Base-by-base conservation (phyloP, 257 asterid genomes). In the Marsdenia floribunda region DNA sequence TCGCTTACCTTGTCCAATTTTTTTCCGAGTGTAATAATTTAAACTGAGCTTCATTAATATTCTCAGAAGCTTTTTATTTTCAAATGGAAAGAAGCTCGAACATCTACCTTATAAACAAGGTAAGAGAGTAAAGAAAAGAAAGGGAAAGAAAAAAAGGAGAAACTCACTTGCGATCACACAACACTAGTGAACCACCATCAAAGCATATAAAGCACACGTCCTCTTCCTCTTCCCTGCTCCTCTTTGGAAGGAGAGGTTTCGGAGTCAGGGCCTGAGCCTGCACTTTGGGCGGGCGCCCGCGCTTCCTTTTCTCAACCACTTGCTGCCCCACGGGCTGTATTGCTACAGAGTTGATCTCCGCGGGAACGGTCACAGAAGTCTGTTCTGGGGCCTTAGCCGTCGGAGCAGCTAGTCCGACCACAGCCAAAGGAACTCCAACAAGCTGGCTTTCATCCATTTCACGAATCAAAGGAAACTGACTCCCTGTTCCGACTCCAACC, bases 141-240 rank as follows among this genome's bases (percentile, higher is more conserved):
- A 16, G 16, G 26, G 13, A 49, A 11, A 18, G 10, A 52, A 9
- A 71, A 15, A 22, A 53, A 35, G 1, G 14, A 71, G 29, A 2
- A 6, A 29, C 75, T 71, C 21, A 71, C 75, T 71, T 71, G 83
- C 96, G 92, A 87, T 94, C 99, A 73, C 99, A 94, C 50, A 94
- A 90, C 19, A 94, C 97, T 15, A 94, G 88, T 8, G 93, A 85
- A 63, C 99, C 99, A 11, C 97, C 99, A 76, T 94, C 99, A 22
- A 92, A 94, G 88, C 99, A 94, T 42, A 94, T 92, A 74, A 94
- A 94, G 88, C 99, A 94, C 26, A 92, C 97, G 64, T 94, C 99
- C 68, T 92, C 99, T 55, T 88, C 97, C 83, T 91, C 95, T n/a
- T 87, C 78, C 35, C 78, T 74, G 57, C 42, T 72, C 68, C 77